Conservation (phyloP, 164 flowering plant genomes). For the Vitis vinifera region DNA sequence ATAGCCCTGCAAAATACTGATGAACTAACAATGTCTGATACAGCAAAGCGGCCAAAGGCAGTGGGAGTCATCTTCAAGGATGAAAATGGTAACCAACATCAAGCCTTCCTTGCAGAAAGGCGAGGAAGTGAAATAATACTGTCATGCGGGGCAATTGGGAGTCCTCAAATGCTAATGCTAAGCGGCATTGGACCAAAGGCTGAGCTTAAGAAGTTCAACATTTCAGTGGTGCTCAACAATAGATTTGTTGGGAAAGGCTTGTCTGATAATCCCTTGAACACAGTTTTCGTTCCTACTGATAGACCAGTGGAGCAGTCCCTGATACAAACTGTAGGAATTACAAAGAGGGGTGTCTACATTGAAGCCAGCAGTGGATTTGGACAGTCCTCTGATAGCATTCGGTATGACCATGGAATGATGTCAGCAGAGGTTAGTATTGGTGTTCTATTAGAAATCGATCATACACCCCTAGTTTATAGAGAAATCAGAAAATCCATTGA, state of each 20-base stretch:
- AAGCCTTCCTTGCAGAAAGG: constrained; percentile 42
- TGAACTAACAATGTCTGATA: background rate
- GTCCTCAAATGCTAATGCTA: constrained; percentile 77
- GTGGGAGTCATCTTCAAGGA: constrained; percentile 84
- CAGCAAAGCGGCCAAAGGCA: constrained; percentile 70
- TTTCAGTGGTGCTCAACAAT: constrained; percentile 57
- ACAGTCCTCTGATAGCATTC: constrained; percentile 69
- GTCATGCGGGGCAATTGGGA: constrained; percentile 83
- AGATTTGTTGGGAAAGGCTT: constrained; percentile 76
- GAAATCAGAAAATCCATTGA: constrained; percentile 2
- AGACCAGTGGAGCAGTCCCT: constrained; percentile 63
- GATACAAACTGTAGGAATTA: constrained; percentile 90
- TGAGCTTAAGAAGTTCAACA: constrained; percentile 61
- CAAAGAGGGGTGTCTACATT: constrained; percentile 76
- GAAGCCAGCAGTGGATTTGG: constrained; percentile 96
- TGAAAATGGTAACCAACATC: constrained; percentile 66
- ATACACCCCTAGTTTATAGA: background rate
- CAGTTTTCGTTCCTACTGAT: constrained; percentile 66
- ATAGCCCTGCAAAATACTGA: too few relatives aligned
- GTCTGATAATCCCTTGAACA: constrained; percentile 90
- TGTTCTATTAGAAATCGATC: too few relatives aligned
- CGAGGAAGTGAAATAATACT: constrained; percentile 64
- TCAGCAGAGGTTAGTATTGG: constrained; percentile 78
- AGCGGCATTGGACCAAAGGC: constrained; percentile 83
- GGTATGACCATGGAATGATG: constrained; percentile 72